Base-by-base conservation (phyloP, 2,329 filamentous ascomycete genomes). In the Aspergillus neotritici region DNA sequence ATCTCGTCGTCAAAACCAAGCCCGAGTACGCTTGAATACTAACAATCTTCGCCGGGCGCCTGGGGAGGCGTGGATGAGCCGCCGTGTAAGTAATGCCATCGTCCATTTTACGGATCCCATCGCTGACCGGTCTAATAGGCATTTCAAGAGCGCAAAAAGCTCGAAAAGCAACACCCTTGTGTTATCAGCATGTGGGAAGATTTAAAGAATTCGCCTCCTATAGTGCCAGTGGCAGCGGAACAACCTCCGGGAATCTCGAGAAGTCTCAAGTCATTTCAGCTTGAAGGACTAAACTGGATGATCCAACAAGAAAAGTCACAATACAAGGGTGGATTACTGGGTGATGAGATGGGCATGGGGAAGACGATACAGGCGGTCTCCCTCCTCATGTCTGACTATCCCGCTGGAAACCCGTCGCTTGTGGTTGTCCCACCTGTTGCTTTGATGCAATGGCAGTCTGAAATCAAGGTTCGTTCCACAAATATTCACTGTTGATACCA, bases 281-380 rank as follows among this genome's bases (percentile, higher is more conserved):
- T 95, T 4, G 86, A 96, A 66, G 93, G 93, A 4, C 74, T 98
- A 31, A 83, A 88, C 39, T 98, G 93, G 93, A 94, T 98, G 88
- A 81, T 78, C 48, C 83, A 78, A 43, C 94, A 97, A 76, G 93
- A 98, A 63, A 74, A 86, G 66, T 85, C 81, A 0, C 70, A 84
- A 31, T 97, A 90, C 78, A 87, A 83, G 59, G 93, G 93, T 13
- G 93, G 93, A 11, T 74, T 98, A 2, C 77, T 98, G 2, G 93
- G 93, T 46, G 93, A 98, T 56, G 93, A 98, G 68, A 98, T 98
- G 93, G 93, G 93, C 5, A 86, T 98, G 70, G 93, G 93, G 38
- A 98, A 98, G 72, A 98, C 93, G 0, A 97, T 98, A 39, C 93
- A 98, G 67, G 91, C 93, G 2, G 93, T 98, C 13, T 96, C 91